These are phyloP conservation scores for Paramecium sexaurelia DNA, from an alignment of 73 alveolate genomes.

Conservation along the genomic window DNA sequence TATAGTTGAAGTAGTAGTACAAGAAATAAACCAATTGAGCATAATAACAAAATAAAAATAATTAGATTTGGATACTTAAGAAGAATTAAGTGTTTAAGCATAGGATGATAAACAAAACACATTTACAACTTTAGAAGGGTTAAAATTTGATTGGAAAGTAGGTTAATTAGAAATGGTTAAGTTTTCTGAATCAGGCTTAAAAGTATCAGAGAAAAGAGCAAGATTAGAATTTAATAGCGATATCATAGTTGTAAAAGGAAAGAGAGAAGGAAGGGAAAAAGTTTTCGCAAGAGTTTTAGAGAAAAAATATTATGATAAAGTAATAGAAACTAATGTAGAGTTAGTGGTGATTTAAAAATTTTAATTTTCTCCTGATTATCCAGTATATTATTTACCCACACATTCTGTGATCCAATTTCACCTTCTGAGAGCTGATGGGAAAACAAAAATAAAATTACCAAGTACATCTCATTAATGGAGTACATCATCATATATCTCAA, in stretches of 20 bases:
- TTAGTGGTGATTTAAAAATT: constrained; percentile 10
- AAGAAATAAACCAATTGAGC: not conserved
- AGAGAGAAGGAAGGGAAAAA: not conserved
- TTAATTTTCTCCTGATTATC: constrained; percentile 5
- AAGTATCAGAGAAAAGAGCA: constrained; percentile 39
- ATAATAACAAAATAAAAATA: constrained; percentile 11
- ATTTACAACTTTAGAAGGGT: constrained; percentile 34
- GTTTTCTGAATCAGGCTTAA: not conserved
- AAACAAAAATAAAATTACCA: not conserved
- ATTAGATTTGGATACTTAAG: constrained; percentile 15
- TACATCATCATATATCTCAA: not conserved
- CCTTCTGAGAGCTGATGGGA: constrained; percentile 7
- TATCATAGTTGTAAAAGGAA: constrained; percentile 13
- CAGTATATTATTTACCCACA: constrained; percentile 22
- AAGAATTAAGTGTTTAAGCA: constrained; percentile 11
- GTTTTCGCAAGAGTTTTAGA: not conserved
- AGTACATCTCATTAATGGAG: not conserved
- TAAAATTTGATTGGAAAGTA: not conserved
- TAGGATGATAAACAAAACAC: constrained; percentile 20
- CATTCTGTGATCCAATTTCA: not conserved
- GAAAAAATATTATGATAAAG: not conserved
- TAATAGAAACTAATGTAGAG: not conserved
- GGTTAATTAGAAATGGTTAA: not conserved
- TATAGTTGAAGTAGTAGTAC: not conserved
- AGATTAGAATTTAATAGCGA: constrained; percentile 19